Evolutionary conservation across 495 filamentous ascomycete species (phyloP).

Genomic region (Parathielavia appendiculata): DNA sequence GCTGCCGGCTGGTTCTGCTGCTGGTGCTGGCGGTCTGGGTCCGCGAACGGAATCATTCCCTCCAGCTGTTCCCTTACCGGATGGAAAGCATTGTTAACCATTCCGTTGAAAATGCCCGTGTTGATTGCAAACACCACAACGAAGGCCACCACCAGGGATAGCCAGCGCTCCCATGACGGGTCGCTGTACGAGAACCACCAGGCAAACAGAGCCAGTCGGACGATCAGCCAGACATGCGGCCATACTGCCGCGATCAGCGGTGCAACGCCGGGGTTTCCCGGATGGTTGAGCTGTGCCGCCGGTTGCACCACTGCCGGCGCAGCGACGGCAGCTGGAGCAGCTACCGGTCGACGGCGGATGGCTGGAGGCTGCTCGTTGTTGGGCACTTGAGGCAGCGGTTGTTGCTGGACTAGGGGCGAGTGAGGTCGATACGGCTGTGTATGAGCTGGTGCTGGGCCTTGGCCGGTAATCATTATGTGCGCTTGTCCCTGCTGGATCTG

Average conservation of each 20-base stretch:
- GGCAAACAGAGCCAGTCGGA: conserved; percentile 68
- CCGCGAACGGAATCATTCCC: conserved; percentile 55
- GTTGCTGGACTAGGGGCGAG: conserved; percentile 7
- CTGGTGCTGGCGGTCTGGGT: conserved; percentile 25
- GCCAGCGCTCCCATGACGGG: conserved; percentile 61
- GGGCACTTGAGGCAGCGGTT: conserved; percentile 20
- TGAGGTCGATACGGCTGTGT: conserved; percentile 9
- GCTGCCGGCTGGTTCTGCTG: conserved; percentile 4
- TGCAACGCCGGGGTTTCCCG: conserved; percentile 41
- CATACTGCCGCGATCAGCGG: conserved; percentile 47
- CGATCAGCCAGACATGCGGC: conserved; percentile 69
- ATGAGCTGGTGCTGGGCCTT: neutral
- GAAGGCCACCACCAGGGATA: conserved; percentile 52
- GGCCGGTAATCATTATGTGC: neutral
- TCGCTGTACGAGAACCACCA: conserved; percentile 74
- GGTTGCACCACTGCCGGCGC: conserved; percentile 8
- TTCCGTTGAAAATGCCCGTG: conserved; percentile 55
- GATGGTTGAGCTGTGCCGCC: conserved; percentile 21
- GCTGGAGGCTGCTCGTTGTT: conserved; percentile 14
- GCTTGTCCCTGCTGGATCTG: conserved; percentile 15
- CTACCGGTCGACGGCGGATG: conserved; percentile 12
- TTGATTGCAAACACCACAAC: conserved; percentile 60
- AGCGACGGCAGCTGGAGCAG: conserved; percentile 2
- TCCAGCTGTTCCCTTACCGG: conserved; percentile 69
- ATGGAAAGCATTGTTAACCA: conserved; percentile 52